A percentile compares a stretch with the other conserved stretches of the same genome.
Conservation (phyloP, 495 filamentous ascomycete species). For the Pyronema domesticum region DNA sequence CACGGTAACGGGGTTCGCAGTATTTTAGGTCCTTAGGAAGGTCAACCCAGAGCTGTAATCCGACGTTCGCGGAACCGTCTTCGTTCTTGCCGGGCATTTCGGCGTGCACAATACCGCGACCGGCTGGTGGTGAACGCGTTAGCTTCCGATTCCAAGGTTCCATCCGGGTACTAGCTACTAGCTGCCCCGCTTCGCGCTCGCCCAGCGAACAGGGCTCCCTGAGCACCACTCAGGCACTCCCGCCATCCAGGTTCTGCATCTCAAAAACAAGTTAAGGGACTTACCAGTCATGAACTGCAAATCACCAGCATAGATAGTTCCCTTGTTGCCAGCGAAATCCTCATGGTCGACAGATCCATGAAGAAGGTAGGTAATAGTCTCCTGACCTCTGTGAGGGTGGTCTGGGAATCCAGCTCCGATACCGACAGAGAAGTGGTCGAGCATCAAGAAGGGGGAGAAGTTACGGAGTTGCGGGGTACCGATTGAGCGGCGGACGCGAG, state of each 20-base stretch:
- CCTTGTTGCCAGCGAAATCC: constrained; percentile 79
- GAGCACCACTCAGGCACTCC: no score
- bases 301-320: constrained; percentile 70
- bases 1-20: constrained; percentile 83
- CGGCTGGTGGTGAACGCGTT: constrained; percentile 31
- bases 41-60: constrained; percentile 91
- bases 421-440: constrained; percentile 75
- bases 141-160: background rate
- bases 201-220: no score
- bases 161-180: background rate
- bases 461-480: constrained; percentile 69
- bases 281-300: constrained; percentile 74
- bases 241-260: no score
- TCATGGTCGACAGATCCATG: constrained; percentile 79
- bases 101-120: constrained; percentile 81
- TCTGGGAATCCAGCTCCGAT: constrained; percentile 78
- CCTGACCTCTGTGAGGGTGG: constrained; percentile 54
- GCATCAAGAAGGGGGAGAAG: constrained; percentile 91
- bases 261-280: background rate
- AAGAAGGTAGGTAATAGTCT: constrained; percentile 86
- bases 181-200: no score
- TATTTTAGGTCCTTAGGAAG: constrained; percentile 62
- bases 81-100: constrained; percentile 79
- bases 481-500: constrained; percentile 72
- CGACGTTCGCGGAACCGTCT: constrained; percentile 64